Evolutionary conservation across 2,329 filamentous ascomycete genomes (phyloP), one percentile per base, ranked within the genome.

Genomic region (Diaporthe helianthi): DNA sequence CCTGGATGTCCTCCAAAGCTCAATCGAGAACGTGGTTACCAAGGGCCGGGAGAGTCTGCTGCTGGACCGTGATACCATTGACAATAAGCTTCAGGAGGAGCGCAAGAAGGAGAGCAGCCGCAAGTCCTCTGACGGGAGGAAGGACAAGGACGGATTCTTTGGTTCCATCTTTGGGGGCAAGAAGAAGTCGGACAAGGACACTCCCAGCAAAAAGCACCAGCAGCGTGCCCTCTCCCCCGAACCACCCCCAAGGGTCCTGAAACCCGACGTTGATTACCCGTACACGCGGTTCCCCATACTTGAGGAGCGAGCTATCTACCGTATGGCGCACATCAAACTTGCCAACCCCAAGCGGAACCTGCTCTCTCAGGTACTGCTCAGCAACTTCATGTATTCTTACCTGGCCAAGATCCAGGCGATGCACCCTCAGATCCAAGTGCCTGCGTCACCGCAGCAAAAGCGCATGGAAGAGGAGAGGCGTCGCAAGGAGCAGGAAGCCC

Each of bases 341-440:
- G 96, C 96, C n/a, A 98, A 99, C 77, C 96, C 96, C 46, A 90
- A 95, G 53, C 91, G 96, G 68, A 92, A 95, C 49, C 83, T 99
- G 64, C 92, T 97, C 77, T 98, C 95, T 71, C 96, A 99, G 80
- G 96, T 99, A 26, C 85, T 99, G 70, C 87, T 99, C 74, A 98
- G 94, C 81, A 99, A 99, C 79, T 99, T 99, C 81, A 99, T 99
- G 96, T 99, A 99, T 82, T 96, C 94, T 69, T 99, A 99, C 79
- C 87, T 99, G 73, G 96, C 96, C 72, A 99, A 98, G 80, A 96
- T 99, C 54, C 96, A 99, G 81, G 94, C 97, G 76, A 98, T 98
- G 93, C 96, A 99, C 79, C 96, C 96, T 52, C 93, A 97, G 77
- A 93, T 98, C 81, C 93, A 97, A 76, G 90, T 97, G 52, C 93